Percentiles rank a stretch among this genome's conserved stretches.
Evolutionary conservation across 2,329 filamentous ascomycete species (phyloP).

Genomic region (Fusarium acutatum): DNA sequence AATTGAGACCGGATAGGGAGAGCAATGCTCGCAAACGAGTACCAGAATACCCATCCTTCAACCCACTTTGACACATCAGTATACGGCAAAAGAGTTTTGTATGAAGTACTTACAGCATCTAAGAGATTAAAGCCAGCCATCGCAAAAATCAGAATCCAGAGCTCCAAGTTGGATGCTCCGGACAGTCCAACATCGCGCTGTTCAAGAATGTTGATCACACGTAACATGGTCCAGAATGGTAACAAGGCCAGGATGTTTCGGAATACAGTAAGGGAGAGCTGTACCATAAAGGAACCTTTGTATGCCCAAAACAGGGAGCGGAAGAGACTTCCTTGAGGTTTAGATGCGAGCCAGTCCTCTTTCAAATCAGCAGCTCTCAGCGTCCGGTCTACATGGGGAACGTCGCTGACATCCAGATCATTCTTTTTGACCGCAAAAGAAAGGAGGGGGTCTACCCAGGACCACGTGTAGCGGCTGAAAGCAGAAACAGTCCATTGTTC

Average conservation of each 20-base stretch:
- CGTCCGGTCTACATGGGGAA: constrained; percentile 67
- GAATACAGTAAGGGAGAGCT: constrained; percentile 65
- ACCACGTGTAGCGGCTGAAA: constrained; percentile 69
- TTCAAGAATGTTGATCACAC: constrained; percentile 73
- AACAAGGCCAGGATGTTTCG: constrained; percentile 70
- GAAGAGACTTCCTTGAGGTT: constrained; percentile 65
- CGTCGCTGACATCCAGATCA: constrained; percentile 67
- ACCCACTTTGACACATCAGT: constrained; percentile 54
- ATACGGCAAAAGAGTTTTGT: background rate
- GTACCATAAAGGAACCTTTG: constrained; percentile 61
- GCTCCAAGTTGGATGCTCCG: constrained; percentile 55
- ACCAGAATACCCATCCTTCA: constrained; percentile 73
- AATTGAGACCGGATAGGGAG: constrained; percentile 76
- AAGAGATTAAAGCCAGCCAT: constrained; percentile 69
- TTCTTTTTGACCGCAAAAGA: constrained; percentile 63
- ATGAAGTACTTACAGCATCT: constrained; percentile 49
- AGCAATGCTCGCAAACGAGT: constrained; percentile 68
- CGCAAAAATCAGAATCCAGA: constrained; percentile 74
- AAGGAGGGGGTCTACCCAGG: constrained; percentile 69
- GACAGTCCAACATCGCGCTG: constrained; percentile 54
- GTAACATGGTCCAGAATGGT: constrained; percentile 74
- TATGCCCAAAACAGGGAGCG: constrained; percentile 67
- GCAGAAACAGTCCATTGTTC: constrained; percentile 68
- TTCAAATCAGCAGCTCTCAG: constrained; percentile 61
- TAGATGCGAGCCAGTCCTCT: constrained; percentile 57